Conservation (phyloP, 352 stramenopile species). For the Globisporangium paddicum region DNA sequence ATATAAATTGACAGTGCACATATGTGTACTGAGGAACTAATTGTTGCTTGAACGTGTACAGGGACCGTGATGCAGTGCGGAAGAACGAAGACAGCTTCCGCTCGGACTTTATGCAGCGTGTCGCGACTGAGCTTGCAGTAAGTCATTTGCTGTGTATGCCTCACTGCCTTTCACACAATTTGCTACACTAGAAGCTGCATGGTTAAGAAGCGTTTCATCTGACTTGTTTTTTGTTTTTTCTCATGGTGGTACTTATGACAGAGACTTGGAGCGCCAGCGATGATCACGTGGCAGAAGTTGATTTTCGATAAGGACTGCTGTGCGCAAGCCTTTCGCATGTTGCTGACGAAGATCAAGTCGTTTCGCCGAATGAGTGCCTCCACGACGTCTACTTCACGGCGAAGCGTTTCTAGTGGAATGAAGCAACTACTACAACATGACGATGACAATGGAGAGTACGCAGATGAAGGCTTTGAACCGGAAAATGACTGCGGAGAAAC, state of each 20-base stretch:
- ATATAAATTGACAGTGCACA: background rate
- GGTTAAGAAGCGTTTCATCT: background rate
- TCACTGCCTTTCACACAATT: background rate
- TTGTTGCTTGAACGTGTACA: constrained; percentile 14
- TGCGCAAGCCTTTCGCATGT: constrained; percentile 42
- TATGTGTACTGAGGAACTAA: background rate
- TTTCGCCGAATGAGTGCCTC: constrained; percentile 15
- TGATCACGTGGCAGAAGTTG: constrained; percentile 63
- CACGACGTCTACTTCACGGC: background rate
- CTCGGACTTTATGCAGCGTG: constrained; percentile 52
- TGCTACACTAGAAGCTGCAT: background rate
- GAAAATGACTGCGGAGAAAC: constrained; percentile 3
- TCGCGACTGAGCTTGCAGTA: constrained; percentile 44
- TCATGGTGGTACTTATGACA: constrained; percentile 5
- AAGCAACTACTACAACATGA: constrained; percentile 4
- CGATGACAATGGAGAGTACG: constrained; percentile 13
- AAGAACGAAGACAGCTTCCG: constrained; percentile 58
- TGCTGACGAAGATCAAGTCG: constrained; percentile 63
- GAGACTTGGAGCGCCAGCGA: constrained; percentile 42
- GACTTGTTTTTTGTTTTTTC: background rate
- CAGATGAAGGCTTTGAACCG: constrained; percentile 1
- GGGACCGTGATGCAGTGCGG: constrained; percentile 29
- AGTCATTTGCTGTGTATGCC: background rate
- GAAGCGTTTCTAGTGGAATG: background rate
- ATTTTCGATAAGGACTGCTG: constrained; percentile 68